These are phyloP conservation scores for Exobasidium cylindrosporum DNA, from an alignment of 1,284 basidiomycete species.

Conservation along the genomic window DNA sequence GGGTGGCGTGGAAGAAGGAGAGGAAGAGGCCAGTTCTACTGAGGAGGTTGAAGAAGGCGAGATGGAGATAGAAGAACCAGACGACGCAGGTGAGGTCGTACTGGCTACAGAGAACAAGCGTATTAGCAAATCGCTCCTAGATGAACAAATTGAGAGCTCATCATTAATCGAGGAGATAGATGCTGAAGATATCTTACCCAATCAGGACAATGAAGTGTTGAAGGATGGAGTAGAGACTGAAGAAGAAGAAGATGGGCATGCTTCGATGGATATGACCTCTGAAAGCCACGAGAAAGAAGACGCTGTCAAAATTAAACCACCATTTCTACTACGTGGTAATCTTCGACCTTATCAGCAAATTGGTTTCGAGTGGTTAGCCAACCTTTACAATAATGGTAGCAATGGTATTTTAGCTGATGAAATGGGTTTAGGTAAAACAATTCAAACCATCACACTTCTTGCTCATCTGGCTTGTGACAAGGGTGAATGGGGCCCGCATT, in stretches of 20 bases:
- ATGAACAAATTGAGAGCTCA: neutral
- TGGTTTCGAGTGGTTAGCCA: conserved; percentile 91
- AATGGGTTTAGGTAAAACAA: conserved; percentile 75
- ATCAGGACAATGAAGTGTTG: conserved; percentile 16
- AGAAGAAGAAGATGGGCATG: conserved; percentile 60
- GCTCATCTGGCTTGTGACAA: conserved; percentile 90
- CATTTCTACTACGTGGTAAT: conserved; percentile 78
- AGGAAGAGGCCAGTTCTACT: neutral
- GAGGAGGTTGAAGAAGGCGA: neutral
- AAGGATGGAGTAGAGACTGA: conserved; percentile 52
- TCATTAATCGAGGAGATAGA: neutral
- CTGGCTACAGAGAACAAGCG: conserved; percentile 20
- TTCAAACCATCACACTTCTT: conserved; percentile 88
- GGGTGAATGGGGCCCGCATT: conserved; percentile 94
- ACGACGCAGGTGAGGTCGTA: conserved; percentile 17
- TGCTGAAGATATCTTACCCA: neutral
- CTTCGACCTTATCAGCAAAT: conserved; percentile 91
- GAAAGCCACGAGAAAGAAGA: conserved; percentile 30
- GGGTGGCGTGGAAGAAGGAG: neutral
- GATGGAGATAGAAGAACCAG: neutral
- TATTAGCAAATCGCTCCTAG: conserved; percentile 9
- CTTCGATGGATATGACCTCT: conserved; percentile 51
- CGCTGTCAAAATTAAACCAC: conserved; percentile 57
- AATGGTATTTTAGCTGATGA: conserved; percentile 82
- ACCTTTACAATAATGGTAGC: conserved; percentile 76